phyloP scores from a whole-genome alignment of 805 yeast species.

The Helenozyma baotianmanensis region DNA sequence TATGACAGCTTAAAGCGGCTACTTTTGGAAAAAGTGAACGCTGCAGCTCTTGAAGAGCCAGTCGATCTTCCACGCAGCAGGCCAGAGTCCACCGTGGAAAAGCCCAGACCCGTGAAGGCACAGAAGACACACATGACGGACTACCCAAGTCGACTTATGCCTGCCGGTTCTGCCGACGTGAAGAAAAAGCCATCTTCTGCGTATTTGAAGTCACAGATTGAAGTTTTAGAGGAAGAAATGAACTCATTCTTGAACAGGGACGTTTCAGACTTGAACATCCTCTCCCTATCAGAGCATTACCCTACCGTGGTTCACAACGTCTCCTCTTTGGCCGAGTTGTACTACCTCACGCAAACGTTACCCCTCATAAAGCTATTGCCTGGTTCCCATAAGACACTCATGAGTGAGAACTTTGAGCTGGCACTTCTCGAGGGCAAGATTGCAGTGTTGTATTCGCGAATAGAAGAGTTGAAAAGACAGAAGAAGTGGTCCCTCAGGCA shows the following conservation, averaged over 20 bases:
- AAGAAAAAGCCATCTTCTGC: constrained; percentile 1
- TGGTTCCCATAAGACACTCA: constrained; percentile 78
- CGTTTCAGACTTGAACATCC: constrained; percentile 30
- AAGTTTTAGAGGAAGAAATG: constrained; percentile 18
- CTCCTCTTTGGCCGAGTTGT: constrained; percentile 75
- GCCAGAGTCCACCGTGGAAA: too few relatives aligned
- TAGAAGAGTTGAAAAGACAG: constrained; percentile 84
- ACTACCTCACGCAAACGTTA: constrained; percentile 80
- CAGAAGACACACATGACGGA: constrained; percentile 5
- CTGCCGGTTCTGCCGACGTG: background rate
- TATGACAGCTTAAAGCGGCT: constrained; percentile 4
- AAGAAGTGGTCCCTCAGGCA: constrained; percentile 91
- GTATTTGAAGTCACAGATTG: constrained; percentile 18
- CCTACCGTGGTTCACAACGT: constrained; percentile 38
- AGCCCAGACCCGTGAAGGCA: constrained; percentile 2
- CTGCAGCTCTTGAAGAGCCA: too few relatives aligned
- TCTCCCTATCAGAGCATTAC: constrained; percentile 39
- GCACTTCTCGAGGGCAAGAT: constrained; percentile 87
- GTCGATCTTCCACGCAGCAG: too few relatives aligned
- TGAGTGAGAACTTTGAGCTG: constrained; percentile 80
- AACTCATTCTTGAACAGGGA: constrained; percentile 20
- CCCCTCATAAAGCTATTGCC: constrained; percentile 80
- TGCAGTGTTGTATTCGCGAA: constrained; percentile 82
- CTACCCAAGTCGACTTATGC: constrained; percentile 9
- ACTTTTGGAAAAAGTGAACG: too few relatives aligned